Percentiles rank a stretch among this genome's conserved stretches.
phyloP scores from a whole-genome alignment of 1,139 yeast species.

The Wickerhamiella infanticola region DNA sequence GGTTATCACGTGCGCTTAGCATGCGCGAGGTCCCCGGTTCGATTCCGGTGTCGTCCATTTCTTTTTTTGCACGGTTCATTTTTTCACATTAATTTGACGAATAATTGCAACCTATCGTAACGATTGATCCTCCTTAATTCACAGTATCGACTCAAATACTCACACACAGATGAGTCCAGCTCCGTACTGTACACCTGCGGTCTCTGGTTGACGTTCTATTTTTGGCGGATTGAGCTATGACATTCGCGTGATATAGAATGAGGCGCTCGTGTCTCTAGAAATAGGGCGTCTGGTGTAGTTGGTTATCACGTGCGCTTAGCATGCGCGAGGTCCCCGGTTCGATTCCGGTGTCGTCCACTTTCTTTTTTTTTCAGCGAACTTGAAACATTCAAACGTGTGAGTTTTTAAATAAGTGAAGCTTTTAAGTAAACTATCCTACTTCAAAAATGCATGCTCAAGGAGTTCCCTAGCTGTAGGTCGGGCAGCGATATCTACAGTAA shows the following conservation, averaged over 20 bases:
- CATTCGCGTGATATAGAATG: too few species aligned
- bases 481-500: slow-evolving; percentile 41
- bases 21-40: slow-evolving; percentile 19
- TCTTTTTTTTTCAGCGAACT: not conserved
- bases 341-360: slow-evolving; percentile 15
- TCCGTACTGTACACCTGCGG: too few species aligned
- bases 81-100: too few species aligned
- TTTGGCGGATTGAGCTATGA: too few species aligned
- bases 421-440: not conserved
- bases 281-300: slow-evolving; percentile 12
- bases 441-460: slow-evolving; percentile 38
- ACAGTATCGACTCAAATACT: too few species aligned
- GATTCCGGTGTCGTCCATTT: slow-evolving; percentile 16
- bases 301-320: slow-evolving; percentile 16
- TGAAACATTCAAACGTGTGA: too few species aligned
- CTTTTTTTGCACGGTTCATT: slow-evolving; percentile 3
- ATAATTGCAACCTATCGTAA: too few species aligned
- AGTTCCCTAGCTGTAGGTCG: slow-evolving; percentile 49
- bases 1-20: slow-evolving; percentile 18
- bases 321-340: slow-evolving; percentile 16
- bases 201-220: too few species aligned
- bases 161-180: too few species aligned
- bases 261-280: not conserved
- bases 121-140: too few species aligned
- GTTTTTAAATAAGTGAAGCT: too few species aligned